Conservation (phyloP, 2,329 filamentous ascomycete genomes). For the Ascochyta rabiei region DNA sequence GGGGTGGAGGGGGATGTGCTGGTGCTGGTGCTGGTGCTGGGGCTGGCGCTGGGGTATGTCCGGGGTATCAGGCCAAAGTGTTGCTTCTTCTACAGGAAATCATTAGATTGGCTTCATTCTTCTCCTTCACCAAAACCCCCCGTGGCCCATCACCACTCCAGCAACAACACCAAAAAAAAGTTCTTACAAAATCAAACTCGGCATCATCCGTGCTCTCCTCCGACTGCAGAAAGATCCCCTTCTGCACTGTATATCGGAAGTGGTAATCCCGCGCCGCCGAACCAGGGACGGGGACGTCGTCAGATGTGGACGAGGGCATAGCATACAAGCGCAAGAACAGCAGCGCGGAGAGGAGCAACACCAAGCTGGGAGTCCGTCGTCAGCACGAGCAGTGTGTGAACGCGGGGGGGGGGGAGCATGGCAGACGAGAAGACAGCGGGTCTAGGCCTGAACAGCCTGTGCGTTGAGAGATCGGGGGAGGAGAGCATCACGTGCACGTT, state of each 20-base stretch:
- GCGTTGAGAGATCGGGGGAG: background rate
- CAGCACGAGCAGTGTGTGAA: no score
- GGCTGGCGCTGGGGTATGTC: constrained; percentile 51
- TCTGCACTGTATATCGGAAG: constrained; percentile 64
- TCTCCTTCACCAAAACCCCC: no score
- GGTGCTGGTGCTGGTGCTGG: no score
- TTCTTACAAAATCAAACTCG: constrained; percentile 69
- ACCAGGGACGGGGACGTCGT: background rate
- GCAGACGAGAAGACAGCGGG: no score
- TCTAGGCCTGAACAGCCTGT: background rate
- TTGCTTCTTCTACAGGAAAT: constrained; percentile 54
- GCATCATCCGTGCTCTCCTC: constrained; percentile 60
- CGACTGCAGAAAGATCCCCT: constrained; percentile 69
- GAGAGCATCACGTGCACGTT: background rate
- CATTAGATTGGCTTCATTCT: background rate
- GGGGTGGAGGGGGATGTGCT: no score
- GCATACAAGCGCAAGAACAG: constrained; percentile 17
- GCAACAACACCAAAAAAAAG: no score
- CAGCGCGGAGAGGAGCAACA: constrained; percentile 18
- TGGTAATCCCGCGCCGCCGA: constrained; percentile 37
- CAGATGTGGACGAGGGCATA: constrained; percentile 5
- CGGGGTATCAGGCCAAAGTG: constrained; percentile 72
- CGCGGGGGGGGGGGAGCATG: no score
- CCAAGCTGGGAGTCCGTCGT: no score
- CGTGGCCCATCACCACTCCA: no score